These are phyloP conservation scores for Sclerotinia spermophila DNA, from an alignment of 2,329 filamentous ascomycete species.

Conservation along the genomic window DNA sequence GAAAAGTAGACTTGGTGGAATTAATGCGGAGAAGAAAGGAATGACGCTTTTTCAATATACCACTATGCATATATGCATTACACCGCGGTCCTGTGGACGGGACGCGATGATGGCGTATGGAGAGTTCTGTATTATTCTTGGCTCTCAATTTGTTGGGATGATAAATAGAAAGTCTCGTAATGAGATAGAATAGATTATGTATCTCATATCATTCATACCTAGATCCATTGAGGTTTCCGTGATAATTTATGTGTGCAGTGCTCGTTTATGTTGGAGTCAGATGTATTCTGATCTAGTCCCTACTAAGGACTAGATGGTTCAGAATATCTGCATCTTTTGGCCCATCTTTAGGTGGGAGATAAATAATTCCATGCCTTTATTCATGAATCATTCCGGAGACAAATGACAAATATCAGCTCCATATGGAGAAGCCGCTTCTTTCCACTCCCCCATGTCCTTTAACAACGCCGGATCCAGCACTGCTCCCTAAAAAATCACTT, in stretches of 20 bases:
- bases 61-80: conserved; percentile 8
- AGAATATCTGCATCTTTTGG: too few species aligned
- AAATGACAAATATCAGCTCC: not conserved
- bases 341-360: not conserved
- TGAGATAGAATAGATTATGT: not conserved
- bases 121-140: not conserved
- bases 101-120: conserved; percentile 9
- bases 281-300: not conserved
- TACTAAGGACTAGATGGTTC: too few species aligned
- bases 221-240: not conserved
- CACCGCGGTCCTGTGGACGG: conserved; percentile 7
- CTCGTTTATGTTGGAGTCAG: not conserved
- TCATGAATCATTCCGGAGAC: too few species aligned
- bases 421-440: not conserved
- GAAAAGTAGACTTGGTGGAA: not conserved
- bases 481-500: fast-evolving
- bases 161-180: not conserved
- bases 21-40: not conserved
- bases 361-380: not conserved
- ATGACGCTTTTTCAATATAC: conserved; percentile 3
- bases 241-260: not conserved
- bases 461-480: not conserved
- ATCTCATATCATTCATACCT: not conserved
- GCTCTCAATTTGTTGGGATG: not conserved
- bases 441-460: not conserved